Base-by-base conservation (phyloP, 352 stramenopile species). In the Stephanocyclus meneghinianus region DNA sequence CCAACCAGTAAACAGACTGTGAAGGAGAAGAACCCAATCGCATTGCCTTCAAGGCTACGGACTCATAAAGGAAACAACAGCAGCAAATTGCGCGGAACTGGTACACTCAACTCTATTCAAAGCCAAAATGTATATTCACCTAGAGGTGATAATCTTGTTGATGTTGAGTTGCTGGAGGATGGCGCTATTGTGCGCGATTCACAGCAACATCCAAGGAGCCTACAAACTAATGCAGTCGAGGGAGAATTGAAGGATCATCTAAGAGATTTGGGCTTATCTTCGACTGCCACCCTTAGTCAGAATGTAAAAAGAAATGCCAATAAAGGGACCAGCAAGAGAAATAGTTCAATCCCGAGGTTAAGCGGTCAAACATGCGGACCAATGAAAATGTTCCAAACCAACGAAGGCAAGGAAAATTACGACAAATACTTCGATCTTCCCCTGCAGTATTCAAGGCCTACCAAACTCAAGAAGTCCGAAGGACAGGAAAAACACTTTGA, bases 371-470 rank as follows among this genome's bases (percentile, higher is more conserved):
- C 32, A 48, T 21, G 7, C 44, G 11, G 13, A n/a, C 26, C 57
- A 51, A 53, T 32, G 1, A 29, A 13, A 32, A 53, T 5, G 11
- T 63, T 45, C 2, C 16, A 48, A 51, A 18, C 57, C 2, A 56
- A 71, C 15, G 70, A 83, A 48, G 69, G 57, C 26, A 84, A 84
- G 60, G 75, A 82, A 68, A 82, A 82, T 45, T 53, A 29, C 42
- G 32, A 55, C 21, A 29, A 63, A 44, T 45, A 6, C 8, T 6
- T 63, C 29, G 26, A 71, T 26, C 50, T 1, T 63, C 29, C 9
- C 4, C 2, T 16, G 2, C 18, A 48, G 6, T 21, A 13, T 8
- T 51, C 57, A 9, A 48, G 57, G 26, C 10, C 35, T 5, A 18
- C 37, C 5, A 30, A 26, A 16, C 32, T 40, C 16, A 76, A 62